Base-by-base conservation (phyloP, 345 rosid species). In the Lepidium sativum region DNA sequence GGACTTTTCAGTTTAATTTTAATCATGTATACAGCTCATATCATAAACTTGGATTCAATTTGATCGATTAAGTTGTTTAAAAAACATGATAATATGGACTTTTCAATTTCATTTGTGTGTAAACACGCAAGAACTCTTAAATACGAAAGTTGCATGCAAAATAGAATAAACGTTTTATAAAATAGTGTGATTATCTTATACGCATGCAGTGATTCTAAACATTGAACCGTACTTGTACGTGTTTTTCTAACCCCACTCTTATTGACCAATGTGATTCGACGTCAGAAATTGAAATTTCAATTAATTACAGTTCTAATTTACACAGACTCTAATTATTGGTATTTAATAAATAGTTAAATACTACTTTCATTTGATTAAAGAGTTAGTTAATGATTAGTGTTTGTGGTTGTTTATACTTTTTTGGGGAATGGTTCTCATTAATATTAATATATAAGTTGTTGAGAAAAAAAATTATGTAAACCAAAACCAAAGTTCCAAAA, bases 161-260 rank as follows among this genome's bases (percentile, higher is more conserved):
- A 55, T 55, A 35, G 12, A 15, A 34, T 53, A 60, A 53, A 61
- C 67, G 54, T n/a, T 59, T 69, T 41, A 0, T 5, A 56, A 20
- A 23, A 27, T 10, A 48, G 65, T 49, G 59, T 29, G 31, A 39
- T 50, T 25, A 58, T 49, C 34, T 57, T 21, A 35, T 47, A 48
- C 37, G 62, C 71, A 66, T 55, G 52, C 47, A 45, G 37, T 13
- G 45, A 25, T 21, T 7, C 7, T 33, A 42, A 52, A 54, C 11
- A 45, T 35, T 23, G 27, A 37, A 55, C 47, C n/a, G 2, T 18
- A 14, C 38, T 12, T 25, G 9, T 40, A 21, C 34, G 67, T 48
- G 68, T 51, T 60, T 51, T 69, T 27, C 43, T 43, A 33, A 17
- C 60, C 67, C 74, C 62, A 53, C 68, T 54, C 55, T 70, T 69